Evolutionary conservation across 257 asterid genomes (phyloP).

Genomic region (Buddleja alternifolia): DNA sequence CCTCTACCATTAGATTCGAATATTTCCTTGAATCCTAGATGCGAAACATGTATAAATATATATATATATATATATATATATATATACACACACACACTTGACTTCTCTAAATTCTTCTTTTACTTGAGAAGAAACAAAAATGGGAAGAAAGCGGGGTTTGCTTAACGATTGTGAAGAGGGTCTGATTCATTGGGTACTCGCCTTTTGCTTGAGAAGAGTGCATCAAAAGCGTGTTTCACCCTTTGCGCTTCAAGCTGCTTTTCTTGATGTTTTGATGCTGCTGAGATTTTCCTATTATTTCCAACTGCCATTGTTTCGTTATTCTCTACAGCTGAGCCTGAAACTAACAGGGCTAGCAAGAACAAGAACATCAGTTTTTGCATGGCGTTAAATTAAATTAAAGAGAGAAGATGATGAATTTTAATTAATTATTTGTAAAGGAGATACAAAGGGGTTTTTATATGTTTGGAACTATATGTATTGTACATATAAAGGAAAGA

Average conservation of each 20-base stretch:
- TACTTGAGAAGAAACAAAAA: not conserved
- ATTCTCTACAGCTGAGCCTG: conserved; percentile 20
- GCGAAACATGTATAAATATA: no score
- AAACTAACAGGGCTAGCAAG: conserved; percentile 28
- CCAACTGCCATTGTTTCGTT: not conserved
- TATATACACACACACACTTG: no score
- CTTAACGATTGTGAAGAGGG: conserved; percentile 49
- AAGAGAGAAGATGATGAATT: not conserved
- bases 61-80: no score
- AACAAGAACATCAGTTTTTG: conserved; percentile 11
- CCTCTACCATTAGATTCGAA: no score
- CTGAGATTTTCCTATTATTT: conserved; percentile 5
- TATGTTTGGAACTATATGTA: not conserved
- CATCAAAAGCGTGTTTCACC: conserved; percentile 26
- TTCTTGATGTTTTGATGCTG: not conserved
- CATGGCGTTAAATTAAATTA: conserved; percentile 19
- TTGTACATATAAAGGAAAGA: conserved; percentile 21
- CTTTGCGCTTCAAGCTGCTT: conserved; percentile 14
- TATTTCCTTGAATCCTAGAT: no score
- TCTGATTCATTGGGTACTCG: conserved; percentile 46
- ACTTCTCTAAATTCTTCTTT: not conserved
- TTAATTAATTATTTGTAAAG: not conserved
- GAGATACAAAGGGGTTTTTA: conserved; percentile 24
- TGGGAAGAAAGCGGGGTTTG: not conserved
- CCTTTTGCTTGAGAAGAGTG: conserved; percentile 36